Percentiles rank a stretch among this genome's conserved stretches.
Conservation (phyloP, 805 yeast species). For the Vanderwaltozyma polyspora region DNA sequence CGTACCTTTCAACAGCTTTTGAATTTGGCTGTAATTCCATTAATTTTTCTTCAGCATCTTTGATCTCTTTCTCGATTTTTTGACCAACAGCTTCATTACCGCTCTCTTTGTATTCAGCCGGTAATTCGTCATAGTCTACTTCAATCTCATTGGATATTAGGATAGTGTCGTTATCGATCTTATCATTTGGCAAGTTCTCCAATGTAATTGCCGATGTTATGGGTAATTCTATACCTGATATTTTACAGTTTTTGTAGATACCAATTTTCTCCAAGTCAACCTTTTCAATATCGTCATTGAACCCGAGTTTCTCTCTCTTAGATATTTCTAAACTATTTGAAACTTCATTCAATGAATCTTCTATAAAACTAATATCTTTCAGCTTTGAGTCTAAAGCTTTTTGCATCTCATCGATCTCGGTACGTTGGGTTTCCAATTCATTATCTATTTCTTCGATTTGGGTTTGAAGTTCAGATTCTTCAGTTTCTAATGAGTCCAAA, state of each 20-base stretch:
- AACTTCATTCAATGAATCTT: constrained; percentile 37
- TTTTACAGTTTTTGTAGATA: constrained; percentile 58
- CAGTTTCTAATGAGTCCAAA: constrained; percentile 24
- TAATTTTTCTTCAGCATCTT: constrained; percentile 26
- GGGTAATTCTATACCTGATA: constrained; percentile 59
- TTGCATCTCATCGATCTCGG: constrained; percentile 29
- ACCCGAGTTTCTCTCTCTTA: constrained; percentile 28
- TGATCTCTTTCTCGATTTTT: constrained; percentile 31
- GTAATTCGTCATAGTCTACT: constrained; percentile 42
- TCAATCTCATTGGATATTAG: constrained; percentile 37
- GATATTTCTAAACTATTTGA: constrained; percentile 16
- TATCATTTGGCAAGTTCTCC: constrained; percentile 51
- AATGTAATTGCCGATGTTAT: constrained; percentile 43
- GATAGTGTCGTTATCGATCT: constrained; percentile 30
- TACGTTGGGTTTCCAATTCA: constrained; percentile 30
- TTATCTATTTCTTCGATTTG: constrained; percentile 31
- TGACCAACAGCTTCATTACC: constrained; percentile 19
- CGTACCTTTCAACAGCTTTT: constrained; percentile 66
- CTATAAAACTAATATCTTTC: constrained; percentile 30
- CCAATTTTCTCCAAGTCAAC: constrained; percentile 45
- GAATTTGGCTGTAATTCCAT: constrained; percentile 59
- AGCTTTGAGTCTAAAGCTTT: constrained; percentile 23
- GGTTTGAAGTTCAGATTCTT: constrained; percentile 24
- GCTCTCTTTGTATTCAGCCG: constrained; percentile 32
- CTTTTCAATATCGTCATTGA: constrained; percentile 46